These are phyloP conservation scores for Diaporthe vaccinii DNA, from an alignment of 2,329 filamentous ascomycete genomes.

Conservation along the genomic window DNA sequence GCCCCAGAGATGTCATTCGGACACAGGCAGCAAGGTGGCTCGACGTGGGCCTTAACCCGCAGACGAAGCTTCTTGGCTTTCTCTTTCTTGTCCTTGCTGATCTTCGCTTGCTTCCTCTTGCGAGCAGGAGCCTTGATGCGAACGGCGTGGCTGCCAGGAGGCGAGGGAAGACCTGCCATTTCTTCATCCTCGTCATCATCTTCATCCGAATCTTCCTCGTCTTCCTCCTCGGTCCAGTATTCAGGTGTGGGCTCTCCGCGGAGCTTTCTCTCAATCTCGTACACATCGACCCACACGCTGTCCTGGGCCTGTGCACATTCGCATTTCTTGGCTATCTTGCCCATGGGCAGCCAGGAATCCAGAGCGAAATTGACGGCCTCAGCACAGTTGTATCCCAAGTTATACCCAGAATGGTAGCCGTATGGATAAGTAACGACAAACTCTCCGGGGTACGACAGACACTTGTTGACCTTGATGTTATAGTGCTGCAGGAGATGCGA, in stretches of 20 bases:
- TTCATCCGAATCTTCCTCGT: slow-evolving; percentile 77
- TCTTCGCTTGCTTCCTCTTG: slow-evolving; percentile 76
- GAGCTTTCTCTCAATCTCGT: slow-evolving; percentile 94
- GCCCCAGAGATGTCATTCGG: slow-evolving; percentile 89
- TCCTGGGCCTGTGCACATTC: slow-evolving; percentile 95
- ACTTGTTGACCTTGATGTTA: slow-evolving; percentile 95
- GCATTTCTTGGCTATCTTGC: slow-evolving; percentile 95
- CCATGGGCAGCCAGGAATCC: slow-evolving; percentile 95
- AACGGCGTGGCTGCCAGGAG: slow-evolving; percentile 79
- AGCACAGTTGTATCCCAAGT: slow-evolving; percentile 97
- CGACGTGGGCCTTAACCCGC: slow-evolving; percentile 76
- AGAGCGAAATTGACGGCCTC: slow-evolving; percentile 99
- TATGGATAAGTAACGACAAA: slow-evolving; percentile 99
- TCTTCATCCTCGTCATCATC: slow-evolving; percentile 71
- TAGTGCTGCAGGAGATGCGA: slow-evolving; percentile 88
- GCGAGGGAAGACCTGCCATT: slow-evolving; percentile 80
- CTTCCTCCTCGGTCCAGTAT: slow-evolving; percentile 82
- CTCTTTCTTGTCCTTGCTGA: slow-evolving; percentile 60
- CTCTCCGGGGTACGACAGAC: slow-evolving; percentile 95
- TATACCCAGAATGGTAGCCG: slow-evolving; percentile 98
- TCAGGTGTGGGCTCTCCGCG: slow-evolving; percentile 86
- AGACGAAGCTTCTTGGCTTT: slow-evolving; percentile 84
- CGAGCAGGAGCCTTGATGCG: slow-evolving; percentile 71
- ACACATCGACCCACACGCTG: slow-evolving; percentile 98
- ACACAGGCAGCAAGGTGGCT: slow-evolving; percentile 90